Percentiles rank a stretch among this genome's conserved stretches.
These are phyloP conservation scores for Sclerotiophoma versabilis DNA, from an alignment of 2,329 filamentous ascomycete species.

Conservation along the genomic window DNA sequence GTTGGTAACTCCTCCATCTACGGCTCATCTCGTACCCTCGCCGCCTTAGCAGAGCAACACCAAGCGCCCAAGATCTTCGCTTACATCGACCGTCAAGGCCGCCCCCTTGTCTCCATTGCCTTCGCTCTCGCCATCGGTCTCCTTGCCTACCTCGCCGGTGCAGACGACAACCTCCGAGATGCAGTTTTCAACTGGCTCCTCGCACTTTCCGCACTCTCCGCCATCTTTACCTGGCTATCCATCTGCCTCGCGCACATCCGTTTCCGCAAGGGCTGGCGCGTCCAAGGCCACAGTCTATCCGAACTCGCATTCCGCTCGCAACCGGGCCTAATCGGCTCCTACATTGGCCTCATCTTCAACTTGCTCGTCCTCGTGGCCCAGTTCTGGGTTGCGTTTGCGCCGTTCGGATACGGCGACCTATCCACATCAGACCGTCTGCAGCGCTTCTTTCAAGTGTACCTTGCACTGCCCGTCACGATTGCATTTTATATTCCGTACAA, in stretches of 20 bases:
- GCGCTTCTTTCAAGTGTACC: constrained; percentile 77
- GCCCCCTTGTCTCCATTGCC: constrained; percentile 63
- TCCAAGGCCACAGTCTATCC: constrained; percentile 68
- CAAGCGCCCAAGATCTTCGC: constrained; percentile 64
- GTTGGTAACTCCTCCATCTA: constrained; percentile 94
- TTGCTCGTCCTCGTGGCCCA: constrained; percentile 78
- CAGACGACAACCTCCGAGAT: constrained; percentile 46
- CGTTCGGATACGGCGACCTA: constrained; percentile 65
- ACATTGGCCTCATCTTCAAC: constrained; percentile 79
- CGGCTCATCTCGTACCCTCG: constrained; percentile 87
- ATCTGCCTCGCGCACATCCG: constrained; percentile 69
- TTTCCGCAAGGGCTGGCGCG: constrained; percentile 68
- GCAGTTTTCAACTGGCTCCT: constrained; percentile 70
- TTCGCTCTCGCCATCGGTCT: constrained; percentile 65
- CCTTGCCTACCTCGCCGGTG: constrained; percentile 64
- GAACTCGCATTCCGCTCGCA: constrained; percentile 85
- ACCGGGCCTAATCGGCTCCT: constrained; percentile 80
- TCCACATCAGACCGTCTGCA: constrained; percentile 58
- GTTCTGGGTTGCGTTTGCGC: constrained; percentile 86
- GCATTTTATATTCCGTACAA: constrained; percentile 78
- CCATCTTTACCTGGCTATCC: constrained; percentile 78
- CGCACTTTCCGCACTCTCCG: constrained; percentile 74
- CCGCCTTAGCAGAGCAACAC: constrained; percentile 82
- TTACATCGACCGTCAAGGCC: constrained; percentile 68
- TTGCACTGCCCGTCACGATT: constrained; percentile 73